phyloP scores from a whole-genome alignment of 2,329 filamentous ascomycete genomes.

The Neofusicoccum parvum region DNA sequence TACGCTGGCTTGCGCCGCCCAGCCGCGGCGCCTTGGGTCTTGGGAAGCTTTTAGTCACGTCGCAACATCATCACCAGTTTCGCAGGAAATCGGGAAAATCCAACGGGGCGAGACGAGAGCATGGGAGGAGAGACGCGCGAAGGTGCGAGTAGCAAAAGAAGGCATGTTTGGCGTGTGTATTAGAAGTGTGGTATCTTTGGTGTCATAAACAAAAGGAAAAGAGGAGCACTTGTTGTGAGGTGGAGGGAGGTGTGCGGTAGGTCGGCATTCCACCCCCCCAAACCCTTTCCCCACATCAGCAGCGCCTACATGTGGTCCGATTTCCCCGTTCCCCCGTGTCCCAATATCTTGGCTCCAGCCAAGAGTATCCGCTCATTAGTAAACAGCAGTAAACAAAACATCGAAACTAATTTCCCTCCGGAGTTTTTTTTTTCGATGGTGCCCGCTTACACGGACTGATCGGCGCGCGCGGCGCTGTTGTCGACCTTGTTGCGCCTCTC shows the following conservation, averaged over 20 bases:
- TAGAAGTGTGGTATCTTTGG: no score
- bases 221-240: background rate
- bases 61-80: background rate
- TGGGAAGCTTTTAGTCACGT: constrained; percentile 11
- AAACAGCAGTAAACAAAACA: background rate
- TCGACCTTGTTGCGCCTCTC: constrained; percentile 40
- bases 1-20: background rate
- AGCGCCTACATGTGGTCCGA: background rate
- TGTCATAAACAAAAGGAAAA: background rate
- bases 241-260: no score
- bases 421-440: background rate
- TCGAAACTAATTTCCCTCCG: background rate
- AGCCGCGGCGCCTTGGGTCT: background rate
- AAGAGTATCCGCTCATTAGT: background rate
- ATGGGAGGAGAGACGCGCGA: no score
- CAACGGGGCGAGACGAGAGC: no score
- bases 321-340: background rate
- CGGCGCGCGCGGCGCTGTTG: constrained; percentile 43
- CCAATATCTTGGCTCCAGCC: background rate
- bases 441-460: constrained; percentile 17
- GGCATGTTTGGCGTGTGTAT: background rate
- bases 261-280: no score
- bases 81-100: no score
- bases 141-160: background rate
- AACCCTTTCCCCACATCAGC: background rate